phyloP scores from a whole-genome alignment of 345 rosid species.

The Citrus cavaleriei region DNA sequence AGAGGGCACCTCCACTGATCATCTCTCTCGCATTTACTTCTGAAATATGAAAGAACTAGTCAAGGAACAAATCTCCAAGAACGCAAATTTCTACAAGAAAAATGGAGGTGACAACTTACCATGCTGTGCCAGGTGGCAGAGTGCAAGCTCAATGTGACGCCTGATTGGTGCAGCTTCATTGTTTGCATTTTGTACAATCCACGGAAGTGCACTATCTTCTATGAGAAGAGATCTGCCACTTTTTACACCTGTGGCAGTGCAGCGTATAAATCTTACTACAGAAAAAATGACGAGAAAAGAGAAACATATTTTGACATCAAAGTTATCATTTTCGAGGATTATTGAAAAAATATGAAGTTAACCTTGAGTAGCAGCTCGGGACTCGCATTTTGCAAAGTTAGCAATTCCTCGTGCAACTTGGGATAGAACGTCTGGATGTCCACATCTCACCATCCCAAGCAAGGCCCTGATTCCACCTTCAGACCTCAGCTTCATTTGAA shows the following conservation, averaged over 20 bases:
- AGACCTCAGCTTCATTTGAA: conserved; percentile 74
- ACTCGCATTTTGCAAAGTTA: conserved; percentile 98
- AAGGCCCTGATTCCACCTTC: conserved; percentile 97
- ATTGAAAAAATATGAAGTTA: conserved; percentile 1
- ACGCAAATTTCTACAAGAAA: background rate
- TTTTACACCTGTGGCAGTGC: conserved; percentile 50
- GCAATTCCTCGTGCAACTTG: conserved; percentile 99
- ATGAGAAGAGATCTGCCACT: conserved; percentile 78
- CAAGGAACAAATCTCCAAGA: background rate
- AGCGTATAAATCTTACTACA: background rate
- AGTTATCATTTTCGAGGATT: background rate
- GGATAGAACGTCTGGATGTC: conserved; percentile 94
- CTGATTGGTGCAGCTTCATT: conserved; percentile 85
- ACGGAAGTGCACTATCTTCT: conserved; percentile 92
- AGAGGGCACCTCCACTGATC: conserved; percentile 88
- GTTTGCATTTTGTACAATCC: conserved; percentile 95
- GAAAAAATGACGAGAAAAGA: background rate
- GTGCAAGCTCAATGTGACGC: conserved; percentile 96
- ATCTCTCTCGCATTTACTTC: conserved; percentile 93
- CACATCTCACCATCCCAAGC: conserved; percentile 92
- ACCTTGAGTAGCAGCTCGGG: conserved; percentile 87
- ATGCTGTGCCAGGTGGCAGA: conserved; percentile 95
- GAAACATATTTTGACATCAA: background rate
- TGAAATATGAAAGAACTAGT: conserved; percentile 24
- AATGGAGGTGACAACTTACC: conserved; percentile 39